Percentiles rank a stretch among this genome's conserved stretches.
These are phyloP conservation scores for Leishmania tropica DNA, from an alignment of 208 protist genomes.

Conservation along the genomic window DNA sequence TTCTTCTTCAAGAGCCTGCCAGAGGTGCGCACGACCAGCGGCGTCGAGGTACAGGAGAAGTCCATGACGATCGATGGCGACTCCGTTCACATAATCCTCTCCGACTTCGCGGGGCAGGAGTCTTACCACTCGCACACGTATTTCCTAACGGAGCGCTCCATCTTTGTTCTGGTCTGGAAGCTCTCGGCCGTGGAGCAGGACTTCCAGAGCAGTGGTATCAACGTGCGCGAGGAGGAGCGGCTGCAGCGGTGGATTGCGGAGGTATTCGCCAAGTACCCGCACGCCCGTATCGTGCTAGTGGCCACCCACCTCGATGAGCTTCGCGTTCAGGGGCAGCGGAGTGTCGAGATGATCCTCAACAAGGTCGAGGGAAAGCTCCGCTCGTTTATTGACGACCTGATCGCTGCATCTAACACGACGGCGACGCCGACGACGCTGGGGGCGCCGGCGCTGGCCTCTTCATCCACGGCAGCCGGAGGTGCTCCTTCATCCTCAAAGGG, in stretches of 20 bases:
- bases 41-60: constrained; percentile 77
- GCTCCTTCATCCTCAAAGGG: not conserved
- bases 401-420: constrained; percentile 24
- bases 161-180: constrained; percentile 92
- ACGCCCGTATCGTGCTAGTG: constrained; percentile 75
- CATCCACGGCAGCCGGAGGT: not conserved
- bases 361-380: constrained; percentile 77
- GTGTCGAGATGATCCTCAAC: constrained; percentile 87
- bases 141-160: constrained; percentile 84
- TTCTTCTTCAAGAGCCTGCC: constrained; percentile 82
- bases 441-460: not conserved
- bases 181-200: constrained; percentile 88
- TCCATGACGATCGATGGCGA: constrained; percentile 59
- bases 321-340: constrained; percentile 75
- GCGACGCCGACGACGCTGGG: constrained; percentile 8
- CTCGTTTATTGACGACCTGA: constrained; percentile 65
- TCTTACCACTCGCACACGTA: constrained; percentile 86
- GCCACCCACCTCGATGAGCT: constrained; percentile 91
- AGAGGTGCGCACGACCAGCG: constrained; percentile 81
- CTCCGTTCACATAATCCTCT: constrained; percentile 64
- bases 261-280: constrained; percentile 87
- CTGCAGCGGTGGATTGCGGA: constrained; percentile 87
- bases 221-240: constrained; percentile 75
- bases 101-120: constrained; percentile 90
- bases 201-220: constrained; percentile 82